Percentiles rank a stretch among this genome's conserved stretches.
These are phyloP conservation scores for Tremella yokohamensis DNA, from an alignment of 768 basidiomycete species.

Conservation along the genomic window DNA sequence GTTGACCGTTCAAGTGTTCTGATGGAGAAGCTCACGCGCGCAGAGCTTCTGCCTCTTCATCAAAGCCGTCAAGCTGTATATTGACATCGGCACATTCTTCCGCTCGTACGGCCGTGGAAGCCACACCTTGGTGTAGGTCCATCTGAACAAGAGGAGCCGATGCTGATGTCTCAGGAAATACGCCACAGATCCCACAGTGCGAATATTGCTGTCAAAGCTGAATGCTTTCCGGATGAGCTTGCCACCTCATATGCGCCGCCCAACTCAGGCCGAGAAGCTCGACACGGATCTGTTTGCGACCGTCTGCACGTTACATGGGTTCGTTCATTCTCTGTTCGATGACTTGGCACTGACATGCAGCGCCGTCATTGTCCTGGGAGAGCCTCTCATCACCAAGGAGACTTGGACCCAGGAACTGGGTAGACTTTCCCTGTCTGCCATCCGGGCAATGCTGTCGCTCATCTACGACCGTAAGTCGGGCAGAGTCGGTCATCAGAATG, in stretches of 20 bases:
- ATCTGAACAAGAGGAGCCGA: too few relatives aligned
- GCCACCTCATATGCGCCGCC: conserved; percentile 31
- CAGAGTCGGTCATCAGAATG: background rate
- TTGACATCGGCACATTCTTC: conserved; percentile 32
- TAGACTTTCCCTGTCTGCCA: conserved; percentile 28
- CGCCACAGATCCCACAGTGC: conserved; percentile 16
- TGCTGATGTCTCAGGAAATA: conserved; percentile 24
- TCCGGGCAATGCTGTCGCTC: conserved; percentile 36
- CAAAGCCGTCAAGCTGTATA: conserved; percentile 34
- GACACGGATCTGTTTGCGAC: conserved; percentile 31
- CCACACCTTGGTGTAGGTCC: conserved; percentile 24
- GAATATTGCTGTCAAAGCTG: conserved; percentile 29
- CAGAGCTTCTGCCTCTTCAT: conserved; percentile 29
- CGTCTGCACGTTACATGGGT: conserved; percentile 31
- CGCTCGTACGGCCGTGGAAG: conserved; percentile 27
- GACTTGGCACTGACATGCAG: conserved; percentile 10
- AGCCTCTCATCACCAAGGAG: conserved; percentile 33
- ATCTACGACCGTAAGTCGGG: conserved; percentile 41
- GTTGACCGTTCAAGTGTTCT: conserved; percentile 4
- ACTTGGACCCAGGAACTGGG: conserved; percentile 38
- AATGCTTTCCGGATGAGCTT: conserved; percentile 35
- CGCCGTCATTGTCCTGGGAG: conserved; percentile 27
- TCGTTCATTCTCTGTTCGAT: background rate
- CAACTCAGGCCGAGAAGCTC: conserved; percentile 17
- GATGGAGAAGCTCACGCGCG: background rate